A percentile compares a stretch with the other conserved stretches of the same genome.
These are phyloP conservation scores for Leccinum uliginosum DNA, from an alignment of 768 basidiomycete genomes.

Conservation along the genomic window DNA sequence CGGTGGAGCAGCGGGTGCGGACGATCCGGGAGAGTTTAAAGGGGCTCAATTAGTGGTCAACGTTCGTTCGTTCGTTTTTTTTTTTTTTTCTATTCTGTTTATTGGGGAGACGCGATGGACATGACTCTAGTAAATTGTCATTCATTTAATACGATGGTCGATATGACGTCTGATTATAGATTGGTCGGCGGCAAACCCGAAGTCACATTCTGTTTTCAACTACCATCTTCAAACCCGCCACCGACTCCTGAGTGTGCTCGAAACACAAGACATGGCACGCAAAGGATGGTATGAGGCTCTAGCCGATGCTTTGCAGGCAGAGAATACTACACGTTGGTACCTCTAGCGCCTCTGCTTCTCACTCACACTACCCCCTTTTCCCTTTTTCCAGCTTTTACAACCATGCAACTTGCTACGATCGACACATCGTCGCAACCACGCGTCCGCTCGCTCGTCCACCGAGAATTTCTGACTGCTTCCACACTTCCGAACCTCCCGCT, in stretches of 20 bases:
- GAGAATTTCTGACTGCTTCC: conserved; percentile 48
- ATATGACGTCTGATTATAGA: too few species aligned
- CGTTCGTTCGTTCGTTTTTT: too few species aligned
- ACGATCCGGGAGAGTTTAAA: conserved; percentile 42
- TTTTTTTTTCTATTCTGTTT: background rate
- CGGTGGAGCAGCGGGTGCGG: conserved; percentile 52
- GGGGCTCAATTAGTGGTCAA: conserved; percentile 24
- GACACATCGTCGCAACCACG: conserved; percentile 38
- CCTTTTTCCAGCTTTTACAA: conserved; percentile 29
- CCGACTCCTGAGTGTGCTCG: too few species aligned
- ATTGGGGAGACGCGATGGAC: background rate
- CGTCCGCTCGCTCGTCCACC: conserved; percentile 64
- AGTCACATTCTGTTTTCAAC: background rate
- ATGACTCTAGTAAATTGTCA: background rate
- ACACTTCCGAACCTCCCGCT: conserved; percentile 42
- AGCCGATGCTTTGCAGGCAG: conserved; percentile 34
- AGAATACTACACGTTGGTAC: conserved; percentile 35
- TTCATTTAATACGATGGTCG: background rate
- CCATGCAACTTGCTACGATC: conserved; percentile 46
- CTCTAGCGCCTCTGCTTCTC: background rate
- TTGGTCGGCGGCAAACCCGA: too few species aligned
- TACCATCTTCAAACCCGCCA: background rate
- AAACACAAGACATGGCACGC: conserved; percentile 1
- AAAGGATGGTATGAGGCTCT: conserved; percentile 47
- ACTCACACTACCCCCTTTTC: background rate